Evolutionary conservation across 164 flowering plant genomes (phyloP), one percentile per base, ranked within the genome.

Genomic region (Stephania yunnanensis): DNA sequence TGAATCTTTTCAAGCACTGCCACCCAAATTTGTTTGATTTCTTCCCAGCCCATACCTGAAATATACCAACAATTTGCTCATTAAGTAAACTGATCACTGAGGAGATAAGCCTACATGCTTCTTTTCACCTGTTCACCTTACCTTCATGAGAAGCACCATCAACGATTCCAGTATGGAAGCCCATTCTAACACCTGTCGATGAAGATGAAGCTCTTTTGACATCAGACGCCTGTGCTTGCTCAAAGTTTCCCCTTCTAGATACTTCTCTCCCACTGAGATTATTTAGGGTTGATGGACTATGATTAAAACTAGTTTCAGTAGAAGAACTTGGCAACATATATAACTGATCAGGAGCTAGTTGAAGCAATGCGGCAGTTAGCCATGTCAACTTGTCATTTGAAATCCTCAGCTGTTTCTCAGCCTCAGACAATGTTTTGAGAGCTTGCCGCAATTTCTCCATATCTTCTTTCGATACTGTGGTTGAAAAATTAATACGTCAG

Each of bases 281-380:
- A 73, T 80, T 86, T 44, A 68, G 77, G 25, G 69, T 75, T 72
- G 84, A 71, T 9, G 97, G 94, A 78, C 91, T 90, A 48, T 84
- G 95, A 76, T 83, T 85, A 73, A 84, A 85, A 77, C 93, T 94
- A 68, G 87, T 82, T 5, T 90, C 94, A 2, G 91, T 86, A 73
- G 98, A 90, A 68, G 95, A 91, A 79, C 79, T 82, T n/a, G 97
- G 97, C 71, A 92, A 82, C 82, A 87, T 77, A 79, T 92, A 92
- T 81, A 91, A 93, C 82, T 86, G 94, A 81, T 96, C 98, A 66
- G 99, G 99, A 80, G 98, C 99, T 80, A 96, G 95, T 79, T 96
- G 98, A 81, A 96, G 93, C 78, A 96, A 78, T 46, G 97, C 97
- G 83, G 99, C 97, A 2, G 99, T 94, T 52, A 96, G 84, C 99